Evolutionary conservation across 345 rosid genomes (phyloP).

Genomic region (Eucalyptus curtisii): DNA sequence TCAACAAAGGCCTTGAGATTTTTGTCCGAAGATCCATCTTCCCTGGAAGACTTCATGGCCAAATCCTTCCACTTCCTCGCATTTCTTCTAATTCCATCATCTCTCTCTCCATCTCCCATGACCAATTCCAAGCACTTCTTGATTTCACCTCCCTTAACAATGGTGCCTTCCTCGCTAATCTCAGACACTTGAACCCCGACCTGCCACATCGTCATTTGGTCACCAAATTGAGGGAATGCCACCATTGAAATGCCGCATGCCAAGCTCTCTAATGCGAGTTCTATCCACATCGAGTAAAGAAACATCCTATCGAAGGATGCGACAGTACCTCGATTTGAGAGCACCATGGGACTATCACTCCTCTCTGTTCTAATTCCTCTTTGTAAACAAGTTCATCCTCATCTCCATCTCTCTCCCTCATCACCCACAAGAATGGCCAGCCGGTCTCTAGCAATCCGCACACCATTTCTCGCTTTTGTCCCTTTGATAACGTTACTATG

Average conservation of each 20-base stretch:
- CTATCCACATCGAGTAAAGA: background rate
- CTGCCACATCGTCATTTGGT: constrained; percentile 18
- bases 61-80: constrained; percentile 14
- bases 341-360: background rate
- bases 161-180: background rate
- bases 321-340: background rate
- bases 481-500: background rate
- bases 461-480: background rate
- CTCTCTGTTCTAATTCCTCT: background rate
- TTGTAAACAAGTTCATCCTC: background rate
- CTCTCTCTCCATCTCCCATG: constrained; percentile 8
- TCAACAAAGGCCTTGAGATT: constrained; percentile 4
- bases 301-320: background rate
- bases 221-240: constrained; percentile 11
- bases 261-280: background rate
- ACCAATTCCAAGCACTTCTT: constrained; percentile 7
- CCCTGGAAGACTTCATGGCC: constrained; percentile 9
- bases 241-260: background rate
- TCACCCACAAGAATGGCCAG: constrained; percentile 1
- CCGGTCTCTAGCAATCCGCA: background rate
- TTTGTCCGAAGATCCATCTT: constrained; percentile 6
- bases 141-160: constrained; percentile 11
- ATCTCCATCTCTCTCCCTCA: background rate
- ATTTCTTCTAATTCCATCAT: constrained; percentile 1
- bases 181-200: background rate